Percentiles rank a stretch among this genome's conserved stretches.
phyloP scores from a whole-genome alignment of 192 early-diverging fungal genomes.

The Linnemannia zychae region DNA sequence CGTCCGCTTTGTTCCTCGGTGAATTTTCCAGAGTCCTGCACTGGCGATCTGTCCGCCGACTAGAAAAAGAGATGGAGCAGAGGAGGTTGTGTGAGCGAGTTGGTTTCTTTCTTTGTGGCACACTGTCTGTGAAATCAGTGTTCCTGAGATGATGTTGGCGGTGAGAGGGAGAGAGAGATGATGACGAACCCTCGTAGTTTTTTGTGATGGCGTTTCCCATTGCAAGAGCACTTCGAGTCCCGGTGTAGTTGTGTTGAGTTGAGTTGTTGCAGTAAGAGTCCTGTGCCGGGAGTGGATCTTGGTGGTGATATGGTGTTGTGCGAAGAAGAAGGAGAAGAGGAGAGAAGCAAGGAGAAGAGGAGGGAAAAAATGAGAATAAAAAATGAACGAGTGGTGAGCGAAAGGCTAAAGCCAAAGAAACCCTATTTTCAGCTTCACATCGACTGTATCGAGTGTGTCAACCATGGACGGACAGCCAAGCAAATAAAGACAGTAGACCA shows the following conservation, averaged over 20 bases:
- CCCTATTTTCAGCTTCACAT: conserved; percentile 2
- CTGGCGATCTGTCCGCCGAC: conserved; percentile 68
- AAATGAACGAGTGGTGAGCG: not conserved
- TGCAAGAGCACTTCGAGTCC: conserved; percentile 8
- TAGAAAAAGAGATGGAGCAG: not conserved
- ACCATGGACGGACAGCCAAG: not conserved
- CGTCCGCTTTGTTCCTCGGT: conserved; percentile 67
- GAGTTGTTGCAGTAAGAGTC: conserved; percentile 1
- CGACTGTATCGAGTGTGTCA: not conserved
- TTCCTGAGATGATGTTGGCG: not conserved
- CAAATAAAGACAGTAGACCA: not conserved
- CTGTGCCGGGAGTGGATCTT: not conserved
- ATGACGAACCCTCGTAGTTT: conserved; percentile 49
- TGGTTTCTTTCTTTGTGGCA: not conserved
- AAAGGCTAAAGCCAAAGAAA: conserved; percentile 3
- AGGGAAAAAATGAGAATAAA: not conserved
- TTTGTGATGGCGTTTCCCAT: conserved; percentile 61
- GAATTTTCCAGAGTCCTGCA: conserved; percentile 82
- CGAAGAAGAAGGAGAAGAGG: not conserved
- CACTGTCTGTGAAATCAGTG: not conserved
- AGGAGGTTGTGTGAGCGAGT: too few relatives aligned
- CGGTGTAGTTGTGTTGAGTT: not conserved
- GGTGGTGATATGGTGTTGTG: not conserved
- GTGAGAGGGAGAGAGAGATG: not conserved
- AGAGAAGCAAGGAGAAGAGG: not conserved